These are phyloP conservation scores for Fraxinus floribunda DNA, from an alignment of 305 asterid species.

Conservation along the genomic window DNA sequence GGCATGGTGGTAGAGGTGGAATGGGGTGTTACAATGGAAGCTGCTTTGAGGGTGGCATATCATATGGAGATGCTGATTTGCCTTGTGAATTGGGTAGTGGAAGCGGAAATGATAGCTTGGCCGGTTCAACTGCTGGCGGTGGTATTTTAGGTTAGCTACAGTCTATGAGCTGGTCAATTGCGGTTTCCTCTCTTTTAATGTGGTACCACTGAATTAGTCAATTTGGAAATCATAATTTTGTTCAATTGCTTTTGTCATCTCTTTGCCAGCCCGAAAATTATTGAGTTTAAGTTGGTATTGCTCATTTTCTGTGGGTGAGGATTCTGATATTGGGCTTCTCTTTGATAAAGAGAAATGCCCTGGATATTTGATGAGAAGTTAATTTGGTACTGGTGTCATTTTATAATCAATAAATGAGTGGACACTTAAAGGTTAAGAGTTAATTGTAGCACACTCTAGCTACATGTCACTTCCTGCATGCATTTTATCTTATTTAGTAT, in stretches of 20 bases:
- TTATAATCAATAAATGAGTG: neutral
- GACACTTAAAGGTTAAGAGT: neutral
- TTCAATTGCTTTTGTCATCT: neutral
- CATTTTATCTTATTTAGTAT: neutral
- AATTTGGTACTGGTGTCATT: neutral
- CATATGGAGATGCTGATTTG: constrained; percentile 77
- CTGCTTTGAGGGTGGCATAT: constrained; percentile 75
- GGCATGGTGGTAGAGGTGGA: constrained; percentile 98
- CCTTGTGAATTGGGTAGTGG: constrained; percentile 99
- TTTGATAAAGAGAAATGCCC: neutral
- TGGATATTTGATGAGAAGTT: neutral
- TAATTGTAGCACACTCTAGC: neutral
- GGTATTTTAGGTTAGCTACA: constrained; percentile 77
- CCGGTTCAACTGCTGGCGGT: constrained; percentile 82
- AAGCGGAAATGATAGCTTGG: constrained; percentile 87
- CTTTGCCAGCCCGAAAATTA: neutral
- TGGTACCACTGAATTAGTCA: constrained; percentile 6
- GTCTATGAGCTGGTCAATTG: constrained; percentile 16
- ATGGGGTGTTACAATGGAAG: constrained; percentile 68
- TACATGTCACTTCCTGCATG: neutral
- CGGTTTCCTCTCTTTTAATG: constrained; percentile 8
- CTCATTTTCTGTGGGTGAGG: neutral
- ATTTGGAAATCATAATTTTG: neutral
- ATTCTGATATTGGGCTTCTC: neutral
- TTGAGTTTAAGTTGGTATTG: neutral